Conservation (phyloP, 306 rosid genomes). For the Sechiopsis laciniata region DNA sequence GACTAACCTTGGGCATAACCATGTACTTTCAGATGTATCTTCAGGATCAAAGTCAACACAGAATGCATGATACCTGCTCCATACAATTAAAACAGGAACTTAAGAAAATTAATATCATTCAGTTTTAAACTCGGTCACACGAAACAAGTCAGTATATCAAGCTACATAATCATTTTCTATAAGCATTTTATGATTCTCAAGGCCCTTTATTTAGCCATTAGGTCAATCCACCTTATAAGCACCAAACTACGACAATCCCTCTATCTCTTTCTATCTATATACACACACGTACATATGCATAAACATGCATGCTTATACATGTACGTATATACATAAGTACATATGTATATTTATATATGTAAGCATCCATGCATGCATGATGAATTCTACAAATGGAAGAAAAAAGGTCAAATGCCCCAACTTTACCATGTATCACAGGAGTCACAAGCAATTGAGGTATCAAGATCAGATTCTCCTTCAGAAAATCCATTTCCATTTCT, state of each 20-base stretch:
- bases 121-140: neutral
- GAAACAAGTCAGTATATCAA: neutral
- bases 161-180: neutral
- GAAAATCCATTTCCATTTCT: slow-evolving; percentile 49
- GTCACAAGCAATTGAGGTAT: slow-evolving; percentile 96
- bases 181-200: too few species aligned
- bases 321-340: neutral
- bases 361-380: neutral
- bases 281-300: neutral
- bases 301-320: neutral
- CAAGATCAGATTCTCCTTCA: slow-evolving; percentile 68
- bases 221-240: neutral
- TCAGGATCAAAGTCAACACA: slow-evolving; percentile 96
- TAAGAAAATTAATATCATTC: slow-evolving; percentile 19
- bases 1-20: slow-evolving; percentile 96
- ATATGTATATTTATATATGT: neutral
- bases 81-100: slow-evolving; percentile 28
- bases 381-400: slow-evolving; percentile 8
- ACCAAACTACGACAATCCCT: neutral
- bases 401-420: slow-evolving; percentile 16
- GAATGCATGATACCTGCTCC: slow-evolving; percentile 90
- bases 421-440: slow-evolving; percentile 83
- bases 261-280: neutral
- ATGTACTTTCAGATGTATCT: slow-evolving; percentile 61
- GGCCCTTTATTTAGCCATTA: too few species aligned